phyloP scores from a whole-genome alignment of 2,329 filamentous ascomycete genomes.

The Monilinia polystroma region DNA sequence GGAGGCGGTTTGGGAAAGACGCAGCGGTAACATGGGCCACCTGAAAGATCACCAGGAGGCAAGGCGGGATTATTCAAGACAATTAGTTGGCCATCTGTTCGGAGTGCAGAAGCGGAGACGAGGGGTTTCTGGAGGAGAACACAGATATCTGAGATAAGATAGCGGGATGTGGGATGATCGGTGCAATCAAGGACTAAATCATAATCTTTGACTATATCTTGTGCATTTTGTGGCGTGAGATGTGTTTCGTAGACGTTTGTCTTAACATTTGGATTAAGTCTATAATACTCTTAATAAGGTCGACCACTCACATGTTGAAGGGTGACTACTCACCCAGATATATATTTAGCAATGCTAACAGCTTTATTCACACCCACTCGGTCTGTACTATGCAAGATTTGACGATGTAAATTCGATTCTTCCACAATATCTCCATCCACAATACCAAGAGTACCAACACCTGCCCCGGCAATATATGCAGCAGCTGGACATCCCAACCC shows the following conservation, averaged over 20 bases:
- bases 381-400: slow-evolving; percentile 74
- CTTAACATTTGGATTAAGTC: slow-evolving; percentile 69
- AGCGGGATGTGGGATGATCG: slow-evolving; percentile 86
- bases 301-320: background rate
- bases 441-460: slow-evolving; percentile 78
- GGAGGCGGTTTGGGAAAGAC: slow-evolving; percentile 88
- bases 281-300: slow-evolving; percentile 38
- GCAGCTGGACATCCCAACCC: slow-evolving; percentile 91
- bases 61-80: slow-evolving; percentile 78
- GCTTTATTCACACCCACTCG: slow-evolving; percentile 77
- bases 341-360: slow-evolving; percentile 65
- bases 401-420: slow-evolving; percentile 85
- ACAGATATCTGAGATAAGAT: slow-evolving; percentile 88
- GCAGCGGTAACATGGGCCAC: slow-evolving; percentile 90
- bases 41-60: slow-evolving; percentile 53
- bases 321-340: slow-evolving; percentile 50
- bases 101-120: slow-evolving; percentile 84
- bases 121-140: slow-evolving; percentile 76
- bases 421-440: slow-evolving; percentile 89
- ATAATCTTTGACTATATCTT: slow-evolving; percentile 65
- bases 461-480: slow-evolving; percentile 87
- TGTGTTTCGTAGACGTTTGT: slow-evolving; percentile 64
- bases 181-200: slow-evolving; percentile 92
- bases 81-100: slow-evolving; percentile 86
- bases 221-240: slow-evolving; percentile 67